These are phyloP conservation scores for Penicillium argentinense DNA, from an alignment of 495 filamentous ascomycete species.

Conservation along the genomic window DNA sequence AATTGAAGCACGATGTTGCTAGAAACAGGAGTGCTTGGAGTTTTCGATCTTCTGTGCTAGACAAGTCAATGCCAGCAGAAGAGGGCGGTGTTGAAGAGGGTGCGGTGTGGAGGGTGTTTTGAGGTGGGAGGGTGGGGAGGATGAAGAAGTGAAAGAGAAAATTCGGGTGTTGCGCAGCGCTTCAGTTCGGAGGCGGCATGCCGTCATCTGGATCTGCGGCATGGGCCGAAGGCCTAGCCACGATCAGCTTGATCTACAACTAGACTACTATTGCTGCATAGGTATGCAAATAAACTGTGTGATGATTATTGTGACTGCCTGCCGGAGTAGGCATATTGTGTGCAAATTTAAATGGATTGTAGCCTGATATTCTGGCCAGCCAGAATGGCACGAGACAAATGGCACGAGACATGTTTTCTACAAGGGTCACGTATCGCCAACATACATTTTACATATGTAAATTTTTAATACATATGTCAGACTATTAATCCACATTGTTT, in stretches of 20 bases:
- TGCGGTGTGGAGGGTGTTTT: constrained; percentile 32
- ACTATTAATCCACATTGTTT: neutral
- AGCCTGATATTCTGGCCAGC: too few relatives aligned
- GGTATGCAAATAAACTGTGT: too few relatives aligned
- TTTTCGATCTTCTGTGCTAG: constrained; percentile 38
- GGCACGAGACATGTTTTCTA: too few relatives aligned
- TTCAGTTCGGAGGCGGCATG: constrained; percentile 27
- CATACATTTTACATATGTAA: too few relatives aligned
- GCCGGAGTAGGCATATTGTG: too few relatives aligned
- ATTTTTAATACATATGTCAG: too few relatives aligned
- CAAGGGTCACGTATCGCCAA: too few relatives aligned
- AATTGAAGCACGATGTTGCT: constrained; percentile 18
- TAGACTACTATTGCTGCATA: too few relatives aligned
- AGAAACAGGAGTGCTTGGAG: constrained; percentile 13
- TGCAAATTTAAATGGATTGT: too few relatives aligned
- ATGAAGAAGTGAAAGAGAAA: constrained; percentile 34
- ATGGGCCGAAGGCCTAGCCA: constrained; percentile 4
- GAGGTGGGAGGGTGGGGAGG: constrained; percentile 30
- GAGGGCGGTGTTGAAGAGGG: constrained; percentile 32
- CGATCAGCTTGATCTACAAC: too few relatives aligned
- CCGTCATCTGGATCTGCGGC: constrained; percentile 22
- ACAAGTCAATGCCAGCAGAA: constrained; percentile 57
- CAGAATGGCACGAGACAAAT: too few relatives aligned
- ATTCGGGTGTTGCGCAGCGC: constrained; percentile 25
- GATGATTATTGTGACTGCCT: too few relatives aligned